A percentile compares a stretch with the other conserved stretches of the same genome.
phyloP scores from a whole-genome alignment of 768 basidiomycete species.

The Serendipita sp. region DNA sequence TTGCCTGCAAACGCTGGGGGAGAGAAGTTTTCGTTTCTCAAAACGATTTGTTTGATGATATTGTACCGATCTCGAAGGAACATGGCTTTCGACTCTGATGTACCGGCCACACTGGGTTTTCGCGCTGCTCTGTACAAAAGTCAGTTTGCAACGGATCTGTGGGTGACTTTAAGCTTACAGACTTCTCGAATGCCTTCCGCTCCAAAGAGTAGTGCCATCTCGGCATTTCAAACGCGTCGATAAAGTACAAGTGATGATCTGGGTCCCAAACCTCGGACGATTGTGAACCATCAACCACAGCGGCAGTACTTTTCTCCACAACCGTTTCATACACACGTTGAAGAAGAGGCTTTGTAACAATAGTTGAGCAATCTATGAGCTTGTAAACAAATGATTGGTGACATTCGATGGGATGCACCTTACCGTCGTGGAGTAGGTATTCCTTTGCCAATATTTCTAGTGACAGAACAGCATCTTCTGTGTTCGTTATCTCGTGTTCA shows the following conservation, averaged over 20 bases:
- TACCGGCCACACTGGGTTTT: conserved; percentile 58
- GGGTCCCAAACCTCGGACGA: conserved; percentile 60
- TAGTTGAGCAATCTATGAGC: conserved; percentile 11
- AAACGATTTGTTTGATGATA: conserved; percentile 82
- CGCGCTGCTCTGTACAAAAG: conserved; percentile 29
- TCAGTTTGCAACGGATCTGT: neutral
- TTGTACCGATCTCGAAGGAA: conserved; percentile 75
- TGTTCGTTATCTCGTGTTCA: conserved; percentile 51
- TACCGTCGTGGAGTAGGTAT: conserved; percentile 82
- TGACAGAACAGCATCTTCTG: conserved; percentile 52
- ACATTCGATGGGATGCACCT: neutral
- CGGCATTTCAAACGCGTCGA: conserved; percentile 95
- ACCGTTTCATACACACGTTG: conserved; percentile 59
- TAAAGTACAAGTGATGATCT: conserved; percentile 63
- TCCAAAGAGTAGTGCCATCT: conserved; percentile 81
- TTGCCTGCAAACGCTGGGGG: conserved; percentile 85
- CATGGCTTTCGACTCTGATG: conserved; percentile 64
- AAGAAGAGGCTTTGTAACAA: conserved; percentile 47
- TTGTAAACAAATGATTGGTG: conserved; percentile 2
- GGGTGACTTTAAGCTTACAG: conserved; percentile 13
- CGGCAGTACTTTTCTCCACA: conserved; percentile 45
- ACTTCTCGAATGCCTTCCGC: conserved; percentile 81
- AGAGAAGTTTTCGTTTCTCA: conserved; percentile 95
- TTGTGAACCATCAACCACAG: conserved; percentile 18
- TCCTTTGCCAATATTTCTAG: conserved; percentile 71